Conservation (phyloP, 495 filamentous ascomycete species). For the Astrocystis sublimbata region DNA sequence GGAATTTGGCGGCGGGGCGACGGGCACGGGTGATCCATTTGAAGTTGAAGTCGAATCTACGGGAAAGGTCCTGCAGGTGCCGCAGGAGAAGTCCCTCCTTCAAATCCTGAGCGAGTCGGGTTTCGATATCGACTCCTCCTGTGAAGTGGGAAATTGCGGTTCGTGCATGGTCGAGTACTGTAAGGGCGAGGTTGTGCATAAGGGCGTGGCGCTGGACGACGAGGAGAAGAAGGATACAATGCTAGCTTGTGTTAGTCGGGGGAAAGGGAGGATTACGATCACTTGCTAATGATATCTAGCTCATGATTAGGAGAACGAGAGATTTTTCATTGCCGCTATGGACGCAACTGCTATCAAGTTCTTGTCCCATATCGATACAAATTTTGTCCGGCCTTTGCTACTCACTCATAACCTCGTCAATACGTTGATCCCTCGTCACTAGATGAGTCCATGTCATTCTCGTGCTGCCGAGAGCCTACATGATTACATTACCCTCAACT, state of each 20-base stretch:
- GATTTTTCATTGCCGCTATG: not conserved
- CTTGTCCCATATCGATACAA: too few species aligned
- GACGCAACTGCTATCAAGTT: not conserved
- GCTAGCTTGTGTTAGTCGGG: constrained; percentile 41
- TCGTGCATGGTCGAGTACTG: constrained; percentile 46
- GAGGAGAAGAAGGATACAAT: constrained; percentile 41
- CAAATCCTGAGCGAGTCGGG: constrained; percentile 44
- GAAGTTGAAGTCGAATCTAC: constrained; percentile 30
- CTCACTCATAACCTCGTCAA: too few species aligned
- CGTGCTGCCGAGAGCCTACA: too few species aligned
- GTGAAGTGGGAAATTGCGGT: constrained; percentile 51
- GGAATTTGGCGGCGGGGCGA: constrained; percentile 27
- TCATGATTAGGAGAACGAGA: too few species aligned
- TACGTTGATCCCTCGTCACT: too few species aligned
- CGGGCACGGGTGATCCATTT: constrained; percentile 34
- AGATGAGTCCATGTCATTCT: too few species aligned
- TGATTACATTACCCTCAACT: constrained; percentile 70
- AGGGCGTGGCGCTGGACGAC: constrained; percentile 41
- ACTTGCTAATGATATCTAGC: constrained; percentile 18
- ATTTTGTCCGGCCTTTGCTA: too few species aligned
- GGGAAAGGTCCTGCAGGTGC: constrained; percentile 38
- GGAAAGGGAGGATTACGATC: constrained; percentile 38
- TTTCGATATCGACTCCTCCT: constrained; percentile 44
- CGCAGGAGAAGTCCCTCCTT: constrained; percentile 39
- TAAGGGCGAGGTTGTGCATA: constrained; percentile 42